phyloP scores from a whole-genome alignment of 106 monocot genomes.

The Allium cepa region DNA sequence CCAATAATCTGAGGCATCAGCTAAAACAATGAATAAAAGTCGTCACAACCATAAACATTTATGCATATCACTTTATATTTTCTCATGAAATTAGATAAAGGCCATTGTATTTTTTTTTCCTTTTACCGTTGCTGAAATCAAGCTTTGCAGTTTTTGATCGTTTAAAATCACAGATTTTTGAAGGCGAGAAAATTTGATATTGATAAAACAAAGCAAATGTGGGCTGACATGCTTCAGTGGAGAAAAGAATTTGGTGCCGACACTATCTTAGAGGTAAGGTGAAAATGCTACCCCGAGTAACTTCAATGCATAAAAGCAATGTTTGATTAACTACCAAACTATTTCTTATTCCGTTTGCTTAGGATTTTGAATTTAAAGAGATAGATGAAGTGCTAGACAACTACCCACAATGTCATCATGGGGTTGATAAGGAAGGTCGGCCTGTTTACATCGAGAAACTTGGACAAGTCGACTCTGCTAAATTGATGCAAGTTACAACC shows the following conservation, averaged over 20 bases:
- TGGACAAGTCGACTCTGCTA: constrained; percentile 49
- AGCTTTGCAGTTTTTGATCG: no score
- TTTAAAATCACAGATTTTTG: constrained; percentile 33
- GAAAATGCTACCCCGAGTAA: background rate
- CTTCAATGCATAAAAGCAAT: background rate
- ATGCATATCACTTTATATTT: background rate
- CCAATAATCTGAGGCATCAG: no score
- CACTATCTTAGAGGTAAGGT: constrained; percentile 46
- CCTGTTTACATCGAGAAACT: constrained; percentile 68
- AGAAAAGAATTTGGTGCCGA: constrained; percentile 70
- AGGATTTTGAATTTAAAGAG: constrained; percentile 59
- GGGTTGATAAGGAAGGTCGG: constrained; percentile 59
- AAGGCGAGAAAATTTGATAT: constrained; percentile 64
- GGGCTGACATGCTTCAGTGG: constrained; percentile 74
- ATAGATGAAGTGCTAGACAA: constrained; percentile 47
- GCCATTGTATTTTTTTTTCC: background rate
- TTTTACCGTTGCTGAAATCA: background rate
- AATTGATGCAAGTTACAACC: constrained; percentile 53
- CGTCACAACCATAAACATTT: background rate
- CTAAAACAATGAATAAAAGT: background rate
- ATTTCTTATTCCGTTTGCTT: background rate
- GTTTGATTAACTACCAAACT: background rate
- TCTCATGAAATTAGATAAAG: background rate
- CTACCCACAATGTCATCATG: constrained; percentile 73
- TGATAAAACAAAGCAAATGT: constrained; percentile 77